Conservation (phyloP, 768 basidiomycete species). For the Serendipita sp. region DNA sequence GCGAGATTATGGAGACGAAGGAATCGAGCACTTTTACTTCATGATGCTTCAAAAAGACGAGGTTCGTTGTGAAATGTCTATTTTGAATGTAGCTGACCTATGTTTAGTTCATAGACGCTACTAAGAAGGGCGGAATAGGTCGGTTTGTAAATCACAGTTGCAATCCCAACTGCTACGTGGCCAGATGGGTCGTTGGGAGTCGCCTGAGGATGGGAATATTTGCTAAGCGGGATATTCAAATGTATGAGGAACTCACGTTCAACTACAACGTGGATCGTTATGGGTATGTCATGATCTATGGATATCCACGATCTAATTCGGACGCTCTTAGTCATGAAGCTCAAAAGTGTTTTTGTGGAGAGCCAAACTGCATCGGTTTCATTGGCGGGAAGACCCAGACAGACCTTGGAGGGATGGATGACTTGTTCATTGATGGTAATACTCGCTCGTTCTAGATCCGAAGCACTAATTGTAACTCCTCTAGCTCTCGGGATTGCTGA, state of each 20-base stretch:
- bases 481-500: slow-evolving; percentile 86
- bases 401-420: slow-evolving; percentile 86
- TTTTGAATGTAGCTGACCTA: slow-evolving; percentile 1
- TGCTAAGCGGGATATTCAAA: slow-evolving; percentile 60
- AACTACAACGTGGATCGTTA: slow-evolving; percentile 99
- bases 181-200: slow-evolving; percentile 88
- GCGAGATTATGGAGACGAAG: slow-evolving; percentile 83
- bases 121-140: slow-evolving; percentile 89
- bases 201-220: slow-evolving; percentile 97
- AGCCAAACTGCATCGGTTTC: slow-evolving; percentile 85
- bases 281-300: slow-evolving; percentile 42
- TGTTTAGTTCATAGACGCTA: slow-evolving; percentile 92
- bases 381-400: slow-evolving; percentile 99
- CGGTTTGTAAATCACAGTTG: slow-evolving; percentile 98
- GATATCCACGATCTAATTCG: background rate
- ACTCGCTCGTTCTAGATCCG: background rate
- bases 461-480: background rate
- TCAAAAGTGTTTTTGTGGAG: slow-evolving; percentile 89
- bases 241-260: slow-evolving; percentile 86
- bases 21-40: slow-evolving; percentile 94
- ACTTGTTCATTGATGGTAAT: slow-evolving; percentile 81
- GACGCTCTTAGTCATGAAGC: slow-evolving; percentile 58
- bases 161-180: slow-evolving; percentile 92
- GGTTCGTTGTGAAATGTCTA: slow-evolving; percentile 29
- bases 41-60: slow-evolving; percentile 99